These are phyloP conservation scores for Cutaneotrichosporon cavernicola DNA, from an alignment of 1,284 basidiomycete species.

Conservation along the genomic window DNA sequence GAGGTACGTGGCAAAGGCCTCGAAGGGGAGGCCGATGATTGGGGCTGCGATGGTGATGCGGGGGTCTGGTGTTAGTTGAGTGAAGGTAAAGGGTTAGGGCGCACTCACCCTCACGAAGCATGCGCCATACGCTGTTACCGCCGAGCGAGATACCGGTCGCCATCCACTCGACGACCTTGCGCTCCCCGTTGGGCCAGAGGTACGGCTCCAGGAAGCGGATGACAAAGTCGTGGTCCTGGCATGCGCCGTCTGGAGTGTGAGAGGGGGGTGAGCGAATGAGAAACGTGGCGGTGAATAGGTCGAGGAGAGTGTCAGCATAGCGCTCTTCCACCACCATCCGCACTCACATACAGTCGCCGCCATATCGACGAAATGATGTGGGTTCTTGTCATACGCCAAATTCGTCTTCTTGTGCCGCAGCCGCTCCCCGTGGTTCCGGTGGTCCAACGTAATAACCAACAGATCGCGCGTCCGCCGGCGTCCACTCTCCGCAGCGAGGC, in stretches of 20 bases:
- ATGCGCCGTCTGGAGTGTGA: conserved; percentile 60
- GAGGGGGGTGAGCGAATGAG: neutral
- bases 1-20: conserved; percentile 59
- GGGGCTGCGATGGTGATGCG: conserved; percentile 70
- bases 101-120: conserved; percentile 51
- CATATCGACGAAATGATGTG: conserved; percentile 68
- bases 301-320: neutral
- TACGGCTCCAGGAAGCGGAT: conserved; percentile 77
- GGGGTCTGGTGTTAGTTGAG: conserved; percentile 58
- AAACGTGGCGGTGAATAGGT: neutral
- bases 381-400: conserved; percentile 63
- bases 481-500: conserved; percentile 15
- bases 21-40: conserved; percentile 74
- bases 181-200: conserved; percentile 70
- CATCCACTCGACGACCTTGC: conserved; percentile 66
- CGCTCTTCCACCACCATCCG: neutral
- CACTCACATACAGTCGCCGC: conserved; percentile 61
- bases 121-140: conserved; percentile 53
- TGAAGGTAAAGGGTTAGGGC: neutral
- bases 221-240: conserved; percentile 72
- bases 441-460: conserved; percentile 58
- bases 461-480: conserved; percentile 37
- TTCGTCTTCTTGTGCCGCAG: conserved; percentile 60
- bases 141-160: conserved; percentile 58
- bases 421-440: conserved; percentile 71